Evolutionary conservation across 495 filamentous ascomycete genomes (phyloP).

Genomic region (Parathielavia appendiculata): DNA sequence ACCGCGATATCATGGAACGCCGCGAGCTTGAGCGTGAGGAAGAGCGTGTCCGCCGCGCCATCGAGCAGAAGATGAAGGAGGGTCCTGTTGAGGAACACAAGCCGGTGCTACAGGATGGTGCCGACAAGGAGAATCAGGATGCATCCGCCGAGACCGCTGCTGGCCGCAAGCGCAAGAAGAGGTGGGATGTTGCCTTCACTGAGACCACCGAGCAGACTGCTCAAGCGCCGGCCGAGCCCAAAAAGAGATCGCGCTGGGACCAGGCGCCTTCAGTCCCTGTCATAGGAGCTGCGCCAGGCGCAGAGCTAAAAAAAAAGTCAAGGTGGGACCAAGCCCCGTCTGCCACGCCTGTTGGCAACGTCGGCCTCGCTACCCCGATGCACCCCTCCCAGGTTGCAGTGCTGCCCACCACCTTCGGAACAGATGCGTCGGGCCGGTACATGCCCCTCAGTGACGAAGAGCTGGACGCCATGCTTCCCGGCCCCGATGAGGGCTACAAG

Average conservation of each 20-base stretch:
- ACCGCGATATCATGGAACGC: constrained; percentile 85
- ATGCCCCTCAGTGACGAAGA: constrained; percentile 86
- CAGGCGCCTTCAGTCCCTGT: constrained; percentile 64
- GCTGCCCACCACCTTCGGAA: constrained; percentile 63
- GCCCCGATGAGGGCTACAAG: constrained; percentile 76
- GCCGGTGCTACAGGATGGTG: constrained; percentile 61
- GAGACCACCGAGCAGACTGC: constrained; percentile 43
- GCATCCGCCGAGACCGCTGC: constrained; percentile 36
- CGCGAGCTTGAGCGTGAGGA: constrained; percentile 93
- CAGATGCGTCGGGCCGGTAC: constrained; percentile 73
- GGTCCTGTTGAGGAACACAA: constrained; percentile 56
- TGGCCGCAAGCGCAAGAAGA: constrained; percentile 81
- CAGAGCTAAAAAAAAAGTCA: constrained; percentile 58
- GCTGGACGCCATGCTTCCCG: constrained; percentile 83
- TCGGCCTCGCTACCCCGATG: constrained; percentile 79
- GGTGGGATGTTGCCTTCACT: constrained; percentile 74
- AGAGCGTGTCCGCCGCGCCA: constrained; percentile 74
- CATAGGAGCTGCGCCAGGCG: constrained; percentile 42
- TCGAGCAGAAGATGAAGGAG: constrained; percentile 61
- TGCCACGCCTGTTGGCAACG: constrained; percentile 76
- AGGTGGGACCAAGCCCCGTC: constrained; percentile 87
- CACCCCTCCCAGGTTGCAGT: constrained; percentile 66
- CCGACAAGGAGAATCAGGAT: constrained; percentile 72
- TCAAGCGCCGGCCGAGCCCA: constrained; percentile 47
- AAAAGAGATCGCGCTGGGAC: constrained; percentile 86